Conservation (phyloP, 331 rosid genomes). For the Pyracantha coccinea region DNA sequence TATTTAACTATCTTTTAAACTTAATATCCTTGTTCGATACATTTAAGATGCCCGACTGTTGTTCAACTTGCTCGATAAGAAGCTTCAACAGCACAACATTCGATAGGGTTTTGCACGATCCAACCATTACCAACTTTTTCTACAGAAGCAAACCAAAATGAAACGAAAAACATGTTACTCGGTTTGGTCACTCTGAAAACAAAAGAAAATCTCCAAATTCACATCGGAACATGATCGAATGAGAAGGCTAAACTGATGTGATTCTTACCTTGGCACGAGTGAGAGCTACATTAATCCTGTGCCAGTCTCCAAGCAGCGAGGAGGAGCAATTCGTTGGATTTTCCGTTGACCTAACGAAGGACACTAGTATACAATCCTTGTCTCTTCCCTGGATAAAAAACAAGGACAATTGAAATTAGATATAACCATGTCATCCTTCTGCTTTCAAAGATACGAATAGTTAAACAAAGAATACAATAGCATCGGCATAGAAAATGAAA, state of each 20-base stretch:
- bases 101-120: slow-evolving; percentile 72
- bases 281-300: slow-evolving; percentile 86
- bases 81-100: slow-evolving; percentile 76
- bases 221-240: not conserved
- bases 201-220: not conserved
- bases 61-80: slow-evolving; percentile 77
- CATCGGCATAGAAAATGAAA: not conserved
- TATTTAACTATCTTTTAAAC: slow-evolving; percentile 31
- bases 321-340: slow-evolving; percentile 58
- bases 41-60: slow-evolving; percentile 61
- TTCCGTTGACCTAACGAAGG: slow-evolving; percentile 84
- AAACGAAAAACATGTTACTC: not conserved
- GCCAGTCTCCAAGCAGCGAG: slow-evolving; percentile 96
- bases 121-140: slow-evolving; percentile 93
- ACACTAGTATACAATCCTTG: slow-evolving; percentile 82
- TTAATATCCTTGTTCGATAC: slow-evolving; percentile 48
- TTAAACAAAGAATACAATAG: not conserved
- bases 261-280: slow-evolving; percentile 82
- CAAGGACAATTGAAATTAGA: not conserved
- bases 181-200: not conserved
- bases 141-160: slow-evolving; percentile 16
- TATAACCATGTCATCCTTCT: not conserved
- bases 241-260: not conserved
- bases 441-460: not conserved
- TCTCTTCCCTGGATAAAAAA: slow-evolving; percentile 69